A percentile compares a stretch with the other conserved stretches of the same genome.
These are phyloP conservation scores for Kodamaea plutei DNA, from an alignment of 1,139 yeast genomes.

Conservation along the genomic window DNA sequence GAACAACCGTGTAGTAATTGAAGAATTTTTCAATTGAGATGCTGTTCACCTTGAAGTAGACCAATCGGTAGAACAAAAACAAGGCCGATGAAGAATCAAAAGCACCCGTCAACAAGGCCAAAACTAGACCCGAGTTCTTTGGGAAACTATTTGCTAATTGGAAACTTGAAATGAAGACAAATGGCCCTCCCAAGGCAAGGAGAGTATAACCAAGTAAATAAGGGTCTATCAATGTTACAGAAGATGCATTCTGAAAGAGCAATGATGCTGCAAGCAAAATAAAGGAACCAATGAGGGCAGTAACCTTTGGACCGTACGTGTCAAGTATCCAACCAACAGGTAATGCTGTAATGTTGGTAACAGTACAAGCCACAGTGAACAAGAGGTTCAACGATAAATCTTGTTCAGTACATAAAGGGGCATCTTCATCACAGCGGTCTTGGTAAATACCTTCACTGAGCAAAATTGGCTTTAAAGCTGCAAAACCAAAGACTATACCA, in stretches of 20 bases:
- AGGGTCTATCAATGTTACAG: slow-evolving; percentile 44
- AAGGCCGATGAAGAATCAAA: slow-evolving; percentile 76
- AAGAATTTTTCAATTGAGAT: slow-evolving; percentile 54
- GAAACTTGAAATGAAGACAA: slow-evolving; percentile 74
- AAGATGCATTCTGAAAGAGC: slow-evolving; percentile 36
- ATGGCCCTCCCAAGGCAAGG: slow-evolving; percentile 81
- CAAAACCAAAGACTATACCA: slow-evolving; percentile 92
- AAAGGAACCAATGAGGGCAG: slow-evolving; percentile 71
- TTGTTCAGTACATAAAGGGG: slow-evolving; percentile 56
- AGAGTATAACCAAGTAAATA: slow-evolving; percentile 60
- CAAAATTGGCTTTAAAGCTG: slow-evolving; percentile 83
- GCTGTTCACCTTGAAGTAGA: slow-evolving; percentile 44
- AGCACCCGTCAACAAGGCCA: slow-evolving; percentile 73
- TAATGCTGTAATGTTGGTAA: slow-evolving; percentile 80
- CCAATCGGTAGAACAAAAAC: slow-evolving; percentile 60
- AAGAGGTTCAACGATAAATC: slow-evolving; percentile 76
- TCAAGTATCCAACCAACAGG: slow-evolving; percentile 80
- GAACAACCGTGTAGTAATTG: slow-evolving; percentile 61
- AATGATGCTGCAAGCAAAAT: slow-evolving; percentile 53
- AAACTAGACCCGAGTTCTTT: slow-evolving; percentile 59
- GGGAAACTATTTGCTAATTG: slow-evolving; percentile 76
- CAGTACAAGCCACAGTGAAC: slow-evolving; percentile 83
- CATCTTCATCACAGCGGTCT: slow-evolving; percentile 46
- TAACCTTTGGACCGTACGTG: slow-evolving; percentile 70
- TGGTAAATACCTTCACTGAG: slow-evolving; percentile 74